phyloP scores from a whole-genome alignment of 768 basidiomycete species.

The Phylloporus sp. region DNA sequence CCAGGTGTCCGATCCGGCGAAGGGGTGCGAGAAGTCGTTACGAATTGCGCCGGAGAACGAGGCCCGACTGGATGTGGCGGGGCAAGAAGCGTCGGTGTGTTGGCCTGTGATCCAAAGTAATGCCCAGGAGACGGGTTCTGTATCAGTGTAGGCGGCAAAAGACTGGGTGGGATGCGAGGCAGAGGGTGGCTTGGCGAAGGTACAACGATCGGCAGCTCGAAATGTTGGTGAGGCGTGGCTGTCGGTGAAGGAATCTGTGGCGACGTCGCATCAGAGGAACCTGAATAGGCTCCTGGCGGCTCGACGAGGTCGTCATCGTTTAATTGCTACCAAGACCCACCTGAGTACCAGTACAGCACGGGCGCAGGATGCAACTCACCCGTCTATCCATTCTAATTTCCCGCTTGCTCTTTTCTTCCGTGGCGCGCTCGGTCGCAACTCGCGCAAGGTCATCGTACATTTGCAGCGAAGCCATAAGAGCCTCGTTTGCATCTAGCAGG shows the following conservation, averaged over 20 bases:
- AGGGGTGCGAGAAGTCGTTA: conserved; percentile 58
- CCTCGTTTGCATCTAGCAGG: conserved; percentile 69
- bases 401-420: conserved; percentile 64
- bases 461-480: conserved; percentile 59
- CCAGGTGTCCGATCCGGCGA: conserved; percentile 49
- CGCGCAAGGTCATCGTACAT: conserved; percentile 76
- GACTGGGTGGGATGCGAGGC: conserved; percentile 35
- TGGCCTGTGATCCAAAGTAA: conserved; percentile 24
- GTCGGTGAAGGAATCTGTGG: conserved; percentile 22
- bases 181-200: conserved; percentile 33
- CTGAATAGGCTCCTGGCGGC: conserved; percentile 13
- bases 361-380: conserved; percentile 39
- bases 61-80: conserved; percentile 75
- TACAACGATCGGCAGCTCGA: conserved; percentile 28
- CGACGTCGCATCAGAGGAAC: conserved; percentile 31
- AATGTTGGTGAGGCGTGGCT: conserved; percentile 29
- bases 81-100: conserved; percentile 40
- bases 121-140: conserved; percentile 14
- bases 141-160: conserved; percentile 14
- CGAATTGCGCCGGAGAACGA: conserved; percentile 49
- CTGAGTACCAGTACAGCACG: conserved; percentile 17
- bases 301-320: conserved; percentile 25
- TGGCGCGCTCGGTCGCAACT: conserved; percentile 49
- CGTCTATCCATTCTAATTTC: conserved; percentile 62
- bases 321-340: conserved; percentile 13